phyloP scores from a whole-genome alignment of 2,329 filamentous ascomycete genomes.

The Sclerotinia minor region DNA sequence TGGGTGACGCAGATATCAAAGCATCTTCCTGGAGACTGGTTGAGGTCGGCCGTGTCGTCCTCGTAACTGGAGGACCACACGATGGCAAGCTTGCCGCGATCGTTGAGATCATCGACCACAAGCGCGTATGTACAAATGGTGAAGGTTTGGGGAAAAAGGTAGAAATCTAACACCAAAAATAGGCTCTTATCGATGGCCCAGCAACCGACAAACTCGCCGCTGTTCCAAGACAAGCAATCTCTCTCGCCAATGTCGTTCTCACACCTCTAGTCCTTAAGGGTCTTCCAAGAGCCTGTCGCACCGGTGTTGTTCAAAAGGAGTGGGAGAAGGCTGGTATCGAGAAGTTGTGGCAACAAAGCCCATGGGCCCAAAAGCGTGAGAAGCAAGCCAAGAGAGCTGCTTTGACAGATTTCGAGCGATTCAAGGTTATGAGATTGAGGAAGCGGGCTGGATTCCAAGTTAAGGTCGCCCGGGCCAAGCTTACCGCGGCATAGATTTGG shows the following conservation, averaged over 20 bases:
- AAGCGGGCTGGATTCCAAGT: constrained; percentile 99
- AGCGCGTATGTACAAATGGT: constrained; percentile 77
- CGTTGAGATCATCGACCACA: constrained; percentile 99
- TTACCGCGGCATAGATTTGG: constrained; percentile 62
- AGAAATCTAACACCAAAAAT: constrained; percentile 41
- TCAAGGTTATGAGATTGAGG: constrained; percentile 99
- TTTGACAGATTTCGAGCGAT: constrained; percentile 98
- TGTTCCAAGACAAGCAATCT: constrained; percentile 83
- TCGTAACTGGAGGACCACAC: constrained; percentile 78
- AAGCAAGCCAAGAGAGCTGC: constrained; percentile 83
- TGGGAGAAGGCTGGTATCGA: constrained; percentile 94
- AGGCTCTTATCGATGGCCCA: constrained; percentile 97
- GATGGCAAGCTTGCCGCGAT: constrained; percentile 88
- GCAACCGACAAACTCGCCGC: constrained; percentile 75
- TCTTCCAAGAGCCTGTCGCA: constrained; percentile 82
- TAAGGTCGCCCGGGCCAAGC: constrained; percentile 93
- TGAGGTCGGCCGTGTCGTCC: constrained; percentile 92
- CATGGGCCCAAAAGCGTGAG: constrained; percentile 91
- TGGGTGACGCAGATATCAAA: constrained; percentile 81
- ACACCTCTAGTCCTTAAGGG: constrained; percentile 85
- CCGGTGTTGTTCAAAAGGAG: constrained; percentile 76
- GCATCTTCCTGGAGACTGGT: constrained; percentile 90
- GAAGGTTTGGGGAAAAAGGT: constrained; percentile 20
- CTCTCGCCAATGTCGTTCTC: constrained; percentile 81
- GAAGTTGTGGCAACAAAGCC: constrained; percentile 85